Evolutionary conservation across 202 grass and related monocot genomes (phyloP).

Genomic region (Carex sylvatica): DNA sequence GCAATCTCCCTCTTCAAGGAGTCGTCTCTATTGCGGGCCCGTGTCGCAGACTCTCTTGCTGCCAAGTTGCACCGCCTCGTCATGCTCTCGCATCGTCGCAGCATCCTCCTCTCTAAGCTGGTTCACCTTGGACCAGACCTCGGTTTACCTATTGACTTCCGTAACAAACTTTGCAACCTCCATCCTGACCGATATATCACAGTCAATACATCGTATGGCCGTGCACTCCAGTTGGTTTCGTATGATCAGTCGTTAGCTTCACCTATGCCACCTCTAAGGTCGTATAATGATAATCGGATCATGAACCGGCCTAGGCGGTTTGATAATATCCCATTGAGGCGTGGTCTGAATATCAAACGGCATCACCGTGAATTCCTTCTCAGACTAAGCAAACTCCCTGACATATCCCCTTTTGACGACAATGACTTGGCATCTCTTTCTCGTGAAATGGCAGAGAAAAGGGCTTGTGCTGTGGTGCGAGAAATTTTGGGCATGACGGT

Average conservation of each 20-base stretch:
- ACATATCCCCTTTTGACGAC: slow-evolving; percentile 45
- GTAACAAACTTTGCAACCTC: slow-evolving; percentile 49
- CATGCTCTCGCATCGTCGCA: slow-evolving; percentile 41
- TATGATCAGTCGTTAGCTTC: slow-evolving; percentile 29
- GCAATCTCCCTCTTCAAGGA: slow-evolving; percentile 40
- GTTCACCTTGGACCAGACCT: slow-evolving; percentile 76
- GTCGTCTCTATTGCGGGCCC: slow-evolving; percentile 26
- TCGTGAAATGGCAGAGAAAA: slow-evolving; percentile 60
- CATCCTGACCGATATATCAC: slow-evolving; percentile 48
- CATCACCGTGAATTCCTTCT: slow-evolving; percentile 65
- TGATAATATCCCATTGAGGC: slow-evolving; percentile 53
- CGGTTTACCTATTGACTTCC: slow-evolving; percentile 66
- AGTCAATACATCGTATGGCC: slow-evolving; percentile 59
- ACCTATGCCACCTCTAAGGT: slow-evolving; percentile 29
- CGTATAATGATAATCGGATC: slow-evolving; percentile 28
- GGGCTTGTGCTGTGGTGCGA: slow-evolving; percentile 59
- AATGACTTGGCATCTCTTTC: slow-evolving; percentile 3
- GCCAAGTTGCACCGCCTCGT: slow-evolving; percentile 58
- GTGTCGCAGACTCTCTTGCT: slow-evolving; percentile 32
- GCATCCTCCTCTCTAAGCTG: slow-evolving; percentile 49
- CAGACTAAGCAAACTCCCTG: slow-evolving; percentile 48
- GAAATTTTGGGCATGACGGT: slow-evolving; percentile 73
- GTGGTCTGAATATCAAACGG: slow-evolving; percentile 63
- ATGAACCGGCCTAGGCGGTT: slow-evolving; percentile 62
- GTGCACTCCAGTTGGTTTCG: slow-evolving; percentile 41